Conservation (phyloP, 2,329 filamentous ascomycete species). For the Rachicladosporium sp. region DNA sequence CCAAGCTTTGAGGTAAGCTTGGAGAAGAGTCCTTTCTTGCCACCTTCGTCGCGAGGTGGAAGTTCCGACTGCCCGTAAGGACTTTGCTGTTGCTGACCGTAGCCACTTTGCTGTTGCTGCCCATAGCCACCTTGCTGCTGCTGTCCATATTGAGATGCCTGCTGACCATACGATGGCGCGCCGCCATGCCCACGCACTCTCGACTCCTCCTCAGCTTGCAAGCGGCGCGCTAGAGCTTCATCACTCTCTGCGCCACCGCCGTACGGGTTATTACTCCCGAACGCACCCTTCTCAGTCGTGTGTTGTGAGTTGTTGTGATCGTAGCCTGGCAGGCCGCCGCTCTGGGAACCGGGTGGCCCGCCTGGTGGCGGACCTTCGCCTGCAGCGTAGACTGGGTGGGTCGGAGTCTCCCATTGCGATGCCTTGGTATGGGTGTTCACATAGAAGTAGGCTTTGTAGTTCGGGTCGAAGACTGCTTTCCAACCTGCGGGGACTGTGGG, state of each 20-base stretch:
- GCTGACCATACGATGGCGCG: conserved; percentile 28
- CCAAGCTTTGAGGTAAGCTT: conserved; percentile 40
- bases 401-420: conserved; percentile 83
- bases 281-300: conserved; percentile 29
- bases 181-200: conserved; percentile 22
- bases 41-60: conserved; percentile 18
- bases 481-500: conserved; percentile 63
- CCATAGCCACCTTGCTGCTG: conserved; percentile 12
- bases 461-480: conserved; percentile 73
- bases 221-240: conserved; percentile 48
- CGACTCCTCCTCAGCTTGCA: conserved; percentile 76
- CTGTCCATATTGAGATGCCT: conserved; percentile 38
- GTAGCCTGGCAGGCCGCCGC: conserved; percentile 58
- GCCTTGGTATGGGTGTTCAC: conserved; percentile 79
- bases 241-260: conserved; percentile 18
- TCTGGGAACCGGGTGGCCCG: conserved; percentile 53
- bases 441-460: conserved; percentile 91
- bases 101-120: conserved; percentile 8
- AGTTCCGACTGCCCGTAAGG: conserved; percentile 23
- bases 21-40: conserved; percentile 36
- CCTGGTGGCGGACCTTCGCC: conserved; percentile 38
- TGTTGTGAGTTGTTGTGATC: conserved; percentile 32
- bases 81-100: conserved; percentile 4
- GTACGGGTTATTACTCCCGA: conserved; percentile 65
- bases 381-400: conserved; percentile 48